Conservation (phyloP, 73 alveolate species). For the Paraurostyla sp. region DNA sequence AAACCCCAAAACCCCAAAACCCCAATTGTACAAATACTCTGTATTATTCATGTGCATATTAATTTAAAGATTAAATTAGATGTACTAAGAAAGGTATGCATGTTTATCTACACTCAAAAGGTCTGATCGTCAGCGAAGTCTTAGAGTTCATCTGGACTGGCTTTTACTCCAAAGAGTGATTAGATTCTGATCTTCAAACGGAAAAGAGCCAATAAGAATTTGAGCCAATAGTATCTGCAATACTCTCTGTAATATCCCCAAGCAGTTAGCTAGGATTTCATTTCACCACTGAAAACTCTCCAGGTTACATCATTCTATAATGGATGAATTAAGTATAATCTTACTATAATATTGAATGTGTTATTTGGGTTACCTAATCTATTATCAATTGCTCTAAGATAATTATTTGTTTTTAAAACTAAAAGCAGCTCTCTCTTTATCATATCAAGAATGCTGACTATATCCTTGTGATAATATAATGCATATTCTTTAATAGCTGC, state of each 20-base stretch:
- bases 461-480: conserved; percentile 77
- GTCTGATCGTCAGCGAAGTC: too few species aligned
- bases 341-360: conserved; percentile 72
- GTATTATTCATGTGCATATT: too few species aligned
- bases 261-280: background rate
- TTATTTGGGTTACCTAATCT: conserved; percentile 83
- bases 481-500: conserved; percentile 79
- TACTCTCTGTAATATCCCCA: conserved; percentile 41
- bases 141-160: conserved; percentile 32
- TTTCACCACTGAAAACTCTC: conserved; percentile 38
- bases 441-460: conserved; percentile 70
- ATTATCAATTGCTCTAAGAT: conserved; percentile 79
- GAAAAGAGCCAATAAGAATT: conserved; percentile 18
- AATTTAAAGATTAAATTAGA: too few species aligned
- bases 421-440: conserved; percentile 72
- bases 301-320: conserved; percentile 62
- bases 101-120: too few species aligned
- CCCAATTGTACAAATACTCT: too few species aligned
- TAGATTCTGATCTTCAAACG: background rate
- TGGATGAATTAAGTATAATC: background rate
- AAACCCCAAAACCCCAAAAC: too few species aligned
- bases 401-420: conserved; percentile 78
- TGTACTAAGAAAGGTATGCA: too few species aligned
- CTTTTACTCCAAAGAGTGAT: conserved; percentile 43
- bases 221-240: conserved; percentile 3